phyloP scores from a whole-genome alignment of 331 rosid species.

The Phaseolus coccineus region DNA sequence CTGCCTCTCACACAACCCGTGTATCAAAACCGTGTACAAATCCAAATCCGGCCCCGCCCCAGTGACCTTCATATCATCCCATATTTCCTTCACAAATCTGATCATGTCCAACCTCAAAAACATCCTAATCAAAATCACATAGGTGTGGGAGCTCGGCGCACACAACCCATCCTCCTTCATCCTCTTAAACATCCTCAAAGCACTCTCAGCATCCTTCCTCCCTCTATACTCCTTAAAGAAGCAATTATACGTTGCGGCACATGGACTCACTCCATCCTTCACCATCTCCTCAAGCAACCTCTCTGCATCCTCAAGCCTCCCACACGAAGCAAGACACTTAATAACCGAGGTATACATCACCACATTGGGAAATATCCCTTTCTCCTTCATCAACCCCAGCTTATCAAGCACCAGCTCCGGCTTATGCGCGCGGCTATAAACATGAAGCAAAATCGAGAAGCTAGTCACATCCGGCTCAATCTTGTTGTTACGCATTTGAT shows the following conservation, averaged over 20 bases:
- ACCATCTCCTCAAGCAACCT: conserved; percentile 5
- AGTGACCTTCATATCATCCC: neutral
- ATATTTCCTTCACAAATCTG: neutral
- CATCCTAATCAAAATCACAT: conserved; percentile 23
- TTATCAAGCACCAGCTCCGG: conserved; percentile 8
- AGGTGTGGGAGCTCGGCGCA: neutral
- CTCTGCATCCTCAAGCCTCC: conserved; percentile 10
- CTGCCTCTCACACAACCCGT: conserved; percentile 11
- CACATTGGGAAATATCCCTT: conserved; percentile 13
- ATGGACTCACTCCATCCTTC: conserved; percentile 9
- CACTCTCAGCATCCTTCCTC: conserved; percentile 11
- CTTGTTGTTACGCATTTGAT: neutral
- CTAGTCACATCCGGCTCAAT: conserved; percentile 13
- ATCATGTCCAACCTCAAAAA: neutral
- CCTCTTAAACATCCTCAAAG: conserved; percentile 1
- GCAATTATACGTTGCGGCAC: conserved; percentile 4
- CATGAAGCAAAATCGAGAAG: conserved; percentile 1
- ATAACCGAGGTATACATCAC: conserved; percentile 12
- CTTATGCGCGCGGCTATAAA: conserved; percentile 16
- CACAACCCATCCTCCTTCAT: conserved; percentile 22
- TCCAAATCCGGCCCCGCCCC: conserved; percentile 2
- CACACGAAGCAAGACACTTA: conserved; percentile 2
- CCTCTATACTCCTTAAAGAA: conserved; percentile 14
- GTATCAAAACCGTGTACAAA: neutral
- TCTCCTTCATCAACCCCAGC: neutral